Conservation (phyloP, 768 basidiomycete species). For the Tylopilus rubrobrunneus region DNA sequence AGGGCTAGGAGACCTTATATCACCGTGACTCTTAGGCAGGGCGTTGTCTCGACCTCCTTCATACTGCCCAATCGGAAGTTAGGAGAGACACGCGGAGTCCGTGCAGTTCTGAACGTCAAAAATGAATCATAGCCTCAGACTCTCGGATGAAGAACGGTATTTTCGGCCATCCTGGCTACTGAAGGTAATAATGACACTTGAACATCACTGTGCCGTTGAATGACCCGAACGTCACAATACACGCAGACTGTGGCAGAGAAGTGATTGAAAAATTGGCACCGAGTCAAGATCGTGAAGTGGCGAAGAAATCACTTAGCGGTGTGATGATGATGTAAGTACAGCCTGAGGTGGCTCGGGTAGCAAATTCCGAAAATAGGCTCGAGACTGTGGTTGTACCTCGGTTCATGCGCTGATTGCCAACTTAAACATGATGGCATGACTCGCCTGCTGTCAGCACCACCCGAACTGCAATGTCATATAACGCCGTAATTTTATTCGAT, state of each 20-base stretch:
- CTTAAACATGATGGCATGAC: no score
- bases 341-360: not conserved
- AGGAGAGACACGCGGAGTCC: conserved; percentile 17
- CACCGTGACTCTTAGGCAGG: conserved; percentile 3
- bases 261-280: not conserved
- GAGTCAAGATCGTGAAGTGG: not conserved
- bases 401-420: no score
- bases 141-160: not conserved
- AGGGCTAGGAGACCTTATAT: conserved; percentile 15
- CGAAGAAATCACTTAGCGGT: not conserved
- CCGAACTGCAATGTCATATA: no score
- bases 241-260: not conserved
- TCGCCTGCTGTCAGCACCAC: no score
- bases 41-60: conserved; percentile 9
- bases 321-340: not conserved
- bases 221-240: not conserved
- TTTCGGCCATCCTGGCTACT: no score
- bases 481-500: no score
- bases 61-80: not conserved
- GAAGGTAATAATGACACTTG: not conserved
- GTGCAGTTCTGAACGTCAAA: conserved; percentile 15
- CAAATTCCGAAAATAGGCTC: not conserved
- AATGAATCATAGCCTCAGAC: conserved; percentile 19
- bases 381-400: no score
- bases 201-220: not conserved